Evolutionary conservation across 108 stramenopile species (phyloP), one percentile per base, ranked within the genome.

Genomic region (Stephanodiscus minutulus): DNA sequence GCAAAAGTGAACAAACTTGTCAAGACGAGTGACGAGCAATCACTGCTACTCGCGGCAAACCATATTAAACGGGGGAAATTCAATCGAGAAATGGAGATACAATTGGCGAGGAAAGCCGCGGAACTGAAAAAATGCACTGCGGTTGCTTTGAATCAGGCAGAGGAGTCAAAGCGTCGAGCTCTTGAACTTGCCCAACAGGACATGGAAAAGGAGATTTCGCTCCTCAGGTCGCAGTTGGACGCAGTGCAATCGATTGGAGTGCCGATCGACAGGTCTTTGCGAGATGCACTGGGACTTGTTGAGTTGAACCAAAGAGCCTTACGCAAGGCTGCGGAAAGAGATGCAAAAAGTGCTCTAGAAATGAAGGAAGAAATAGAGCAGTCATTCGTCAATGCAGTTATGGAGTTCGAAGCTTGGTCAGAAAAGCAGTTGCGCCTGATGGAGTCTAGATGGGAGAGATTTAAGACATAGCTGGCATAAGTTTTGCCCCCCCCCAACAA

Each of bases 141-240:
- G 33, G n/a, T 39, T 7, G 69, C 69, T 6, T 33, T 61, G 31
- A 33, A 59, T 21, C 69, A 61, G 20, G 69, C 69, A 20, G 69
- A 70, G 36, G 59, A 70, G n/a, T 68, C 67, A 18, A 70, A 61
- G 69, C 58, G 46, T 7, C 57, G 58, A 37, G 56, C 69, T 4
- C 29, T 70, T 12, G 69, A 70, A 48, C n/a, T 70, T 4, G 47
- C 59, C 2, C 22, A 37, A 36, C 58, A 33, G 28, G 24, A 39
- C 11, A 70, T 70, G 69, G 69, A 70, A 59, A 41, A 48, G n/a
- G 69, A 70, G 69, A 18, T 70, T 28, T 60, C 58, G 7, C n/a
- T 21, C 28, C 57, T 70, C 20, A 41, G 69, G 25, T 59, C 69
- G 15, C 52, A 70, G 59, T 48, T 70, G 25, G 59, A 70, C 15